Conservation (phyloP, 371 early-diverging fungal genomes). For the Lichtheimia ornata region DNA sequence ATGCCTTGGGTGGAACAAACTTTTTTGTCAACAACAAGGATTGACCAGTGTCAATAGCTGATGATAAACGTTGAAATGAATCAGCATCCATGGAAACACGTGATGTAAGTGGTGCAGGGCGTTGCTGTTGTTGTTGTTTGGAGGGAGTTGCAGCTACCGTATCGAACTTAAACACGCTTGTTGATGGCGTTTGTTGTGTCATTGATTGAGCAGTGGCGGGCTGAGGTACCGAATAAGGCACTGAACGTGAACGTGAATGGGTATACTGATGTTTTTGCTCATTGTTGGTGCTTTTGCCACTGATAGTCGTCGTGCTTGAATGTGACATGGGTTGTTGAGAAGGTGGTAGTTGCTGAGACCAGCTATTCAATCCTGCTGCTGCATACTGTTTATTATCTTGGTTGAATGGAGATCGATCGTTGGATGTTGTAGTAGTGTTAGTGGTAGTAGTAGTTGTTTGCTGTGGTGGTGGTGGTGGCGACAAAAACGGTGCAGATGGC, state of each 20-base stretch:
- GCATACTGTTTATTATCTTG: not conserved
- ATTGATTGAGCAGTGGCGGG: constrained; percentile 1
- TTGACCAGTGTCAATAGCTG: constrained; percentile 36
- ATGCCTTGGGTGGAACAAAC: constrained; percentile 34
- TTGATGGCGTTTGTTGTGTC: constrained; percentile 1
- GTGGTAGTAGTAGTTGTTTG: not conserved
- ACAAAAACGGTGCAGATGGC: constrained; percentile 10
- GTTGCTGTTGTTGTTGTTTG: constrained; percentile 12
- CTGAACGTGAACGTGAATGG: constrained; percentile 42
- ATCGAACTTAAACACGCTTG: constrained; percentile 16
- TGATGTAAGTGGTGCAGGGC: constrained; percentile 27
- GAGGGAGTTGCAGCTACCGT: constrained; percentile 16
- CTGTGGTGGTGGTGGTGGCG: not conserved
- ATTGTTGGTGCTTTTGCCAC: constrained; percentile 4
- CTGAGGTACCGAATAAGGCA: constrained; percentile 19
- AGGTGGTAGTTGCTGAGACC: not conserved
- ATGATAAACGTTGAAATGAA: constrained; percentile 20
- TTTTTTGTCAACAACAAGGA: constrained; percentile 40
- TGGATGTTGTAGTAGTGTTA: not conserved
- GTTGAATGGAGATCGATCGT: too few species aligned
- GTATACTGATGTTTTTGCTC: constrained; percentile 22
- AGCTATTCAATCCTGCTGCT: not conserved
- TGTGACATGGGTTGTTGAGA: constrained; percentile 10
- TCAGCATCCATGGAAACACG: constrained; percentile 31
- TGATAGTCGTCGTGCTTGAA: not conserved